Percentiles rank a stretch among this genome's conserved stretches.
Evolutionary conservation across 2,329 filamentous ascomycete genomes (phyloP).

Genomic region (Aspergillus viridinutans): DNA sequence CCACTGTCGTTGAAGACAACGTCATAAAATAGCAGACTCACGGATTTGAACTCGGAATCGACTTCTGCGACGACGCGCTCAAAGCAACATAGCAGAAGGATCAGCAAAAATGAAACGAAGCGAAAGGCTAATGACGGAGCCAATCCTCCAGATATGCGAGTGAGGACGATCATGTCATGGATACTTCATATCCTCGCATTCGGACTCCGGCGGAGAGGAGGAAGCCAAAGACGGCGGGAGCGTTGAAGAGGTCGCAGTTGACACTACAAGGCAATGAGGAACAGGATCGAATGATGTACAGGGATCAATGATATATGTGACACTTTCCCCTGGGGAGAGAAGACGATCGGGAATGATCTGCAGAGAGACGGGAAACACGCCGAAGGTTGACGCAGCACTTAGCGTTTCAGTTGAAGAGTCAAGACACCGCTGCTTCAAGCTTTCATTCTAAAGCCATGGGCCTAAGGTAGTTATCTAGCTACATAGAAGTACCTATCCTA

Average conservation of each 20-base stretch:
- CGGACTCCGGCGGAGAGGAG: not conserved
- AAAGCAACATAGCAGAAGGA: conserved; percentile 17
- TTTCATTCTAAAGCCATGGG: not conserved
- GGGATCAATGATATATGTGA: not conserved
- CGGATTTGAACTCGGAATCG: conserved; percentile 36
- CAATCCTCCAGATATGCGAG: conserved; percentile 12
- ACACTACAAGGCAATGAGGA: conserved; percentile 1
- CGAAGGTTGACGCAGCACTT: not conserved
- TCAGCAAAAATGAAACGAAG: conserved; percentile 11
- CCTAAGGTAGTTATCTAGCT: not conserved
- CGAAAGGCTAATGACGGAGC: conserved; percentile 6
- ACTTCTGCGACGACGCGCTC: conserved; percentile 22
- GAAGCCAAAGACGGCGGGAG: not conserved
- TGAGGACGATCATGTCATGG: conserved; percentile 26
- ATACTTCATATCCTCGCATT: conserved; percentile 20
- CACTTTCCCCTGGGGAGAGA: not conserved
- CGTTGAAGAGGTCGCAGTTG: conserved; percentile 1
- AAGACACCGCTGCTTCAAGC: not conserved
- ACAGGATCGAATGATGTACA: not conserved
- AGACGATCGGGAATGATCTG: not conserved
- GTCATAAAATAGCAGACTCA: conserved; percentile 14
- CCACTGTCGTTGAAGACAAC: not conserved
- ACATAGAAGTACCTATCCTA: too few species aligned
- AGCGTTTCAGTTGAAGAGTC: not conserved
- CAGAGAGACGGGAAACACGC: not conserved